These are phyloP conservation scores for Oryza coarctata DNA, from an alignment of 176 grass and related monocot species.

Conservation along the genomic window DNA sequence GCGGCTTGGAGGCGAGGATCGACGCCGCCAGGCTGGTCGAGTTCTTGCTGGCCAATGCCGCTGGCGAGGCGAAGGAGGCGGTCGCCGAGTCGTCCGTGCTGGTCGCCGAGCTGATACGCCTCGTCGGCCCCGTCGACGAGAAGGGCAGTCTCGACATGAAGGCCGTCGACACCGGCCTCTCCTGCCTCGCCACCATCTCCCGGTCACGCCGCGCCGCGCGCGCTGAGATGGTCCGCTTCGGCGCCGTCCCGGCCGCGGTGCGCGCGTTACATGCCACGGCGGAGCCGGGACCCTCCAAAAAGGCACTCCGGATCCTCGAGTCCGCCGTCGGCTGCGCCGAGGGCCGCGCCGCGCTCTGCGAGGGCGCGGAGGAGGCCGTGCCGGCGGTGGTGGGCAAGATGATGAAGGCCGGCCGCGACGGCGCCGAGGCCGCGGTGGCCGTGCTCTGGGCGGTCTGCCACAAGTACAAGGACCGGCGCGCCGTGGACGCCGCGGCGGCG, in stretches of 20 bases:
- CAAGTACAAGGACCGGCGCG: slow-evolving; percentile 66
- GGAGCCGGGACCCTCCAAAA: slow-evolving; percentile 23
- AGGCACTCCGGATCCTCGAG: slow-evolving; percentile 58
- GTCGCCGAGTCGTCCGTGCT: slow-evolving; percentile 45
- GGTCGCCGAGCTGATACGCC: slow-evolving; percentile 61
- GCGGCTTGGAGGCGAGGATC: slow-evolving; percentile 46
- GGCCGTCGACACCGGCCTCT: slow-evolving; percentile 49
- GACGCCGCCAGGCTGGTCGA: slow-evolving; percentile 56
- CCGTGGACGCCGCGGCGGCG: slow-evolving; percentile 56
- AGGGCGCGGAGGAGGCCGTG: slow-evolving; percentile 42
- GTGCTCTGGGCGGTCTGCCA: slow-evolving; percentile 86
- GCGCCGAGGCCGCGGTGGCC: slow-evolving; percentile 68
- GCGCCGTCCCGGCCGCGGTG: slow-evolving; percentile 46
- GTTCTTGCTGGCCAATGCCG: slow-evolving; percentile 40
- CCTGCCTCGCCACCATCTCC: slow-evolving; percentile 45
- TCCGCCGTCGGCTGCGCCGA: slow-evolving; percentile 65
- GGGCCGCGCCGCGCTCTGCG: slow-evolving; percentile 80
- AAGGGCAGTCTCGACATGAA: slow-evolving; percentile 43
- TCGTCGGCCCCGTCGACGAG: slow-evolving; percentile 54
- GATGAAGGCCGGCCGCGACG: slow-evolving; percentile 73
- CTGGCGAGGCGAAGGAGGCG: slow-evolving; percentile 3
- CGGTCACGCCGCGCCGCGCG: slow-evolving; percentile 31
- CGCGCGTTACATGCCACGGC: slow-evolving; percentile 42
- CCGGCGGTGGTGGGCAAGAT: slow-evolving; percentile 55
- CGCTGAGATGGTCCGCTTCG: slow-evolving; percentile 48